A percentile compares a stretch with the other conserved stretches of the same genome.
Conservation (phyloP, 495 filamentous ascomycete species). For the Talaromyces wortmannii region DNA sequence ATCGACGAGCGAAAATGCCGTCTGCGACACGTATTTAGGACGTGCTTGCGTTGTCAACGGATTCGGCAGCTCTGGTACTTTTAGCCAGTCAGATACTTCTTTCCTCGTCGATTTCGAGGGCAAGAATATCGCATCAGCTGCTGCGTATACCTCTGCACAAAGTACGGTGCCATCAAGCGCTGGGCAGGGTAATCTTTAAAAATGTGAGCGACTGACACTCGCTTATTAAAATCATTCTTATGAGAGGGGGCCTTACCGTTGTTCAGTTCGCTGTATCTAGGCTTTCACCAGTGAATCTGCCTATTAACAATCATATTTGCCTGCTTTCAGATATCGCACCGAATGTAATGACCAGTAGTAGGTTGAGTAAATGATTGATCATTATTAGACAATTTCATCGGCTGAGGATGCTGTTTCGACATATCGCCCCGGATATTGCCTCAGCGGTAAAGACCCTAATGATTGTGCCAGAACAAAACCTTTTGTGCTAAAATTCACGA, state of each 20-base stretch:
- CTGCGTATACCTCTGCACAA: conserved; percentile 21
- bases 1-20: conserved; percentile 21
- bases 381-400: neutral
- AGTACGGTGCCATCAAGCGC: conserved; percentile 23
- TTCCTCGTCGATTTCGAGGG: conserved; percentile 44
- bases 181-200: conserved; percentile 27
- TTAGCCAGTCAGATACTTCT: conserved; percentile 25
- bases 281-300: neutral
- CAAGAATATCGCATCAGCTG: conserved; percentile 39
- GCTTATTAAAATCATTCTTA: too few relatives aligned
- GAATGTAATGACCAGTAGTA: too few relatives aligned
- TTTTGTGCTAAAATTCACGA: conserved; percentile 4
- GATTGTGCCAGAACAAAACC: conserved; percentile 2
- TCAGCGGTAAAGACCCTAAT: neutral
- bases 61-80: conserved; percentile 34
- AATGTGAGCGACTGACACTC: too few relatives aligned
- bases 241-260: too few relatives aligned
- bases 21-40: conserved; percentile 34
- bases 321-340: too few relatives aligned
- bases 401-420: neutral
- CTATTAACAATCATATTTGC: neutral
- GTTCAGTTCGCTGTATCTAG: neutral
- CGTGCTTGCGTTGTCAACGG: conserved; percentile 39
- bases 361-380: neutral
- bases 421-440: conserved; percentile 4